phyloP scores from a whole-genome alignment of 306 rosid genomes.

The Pachyrhizus erosus region DNA sequence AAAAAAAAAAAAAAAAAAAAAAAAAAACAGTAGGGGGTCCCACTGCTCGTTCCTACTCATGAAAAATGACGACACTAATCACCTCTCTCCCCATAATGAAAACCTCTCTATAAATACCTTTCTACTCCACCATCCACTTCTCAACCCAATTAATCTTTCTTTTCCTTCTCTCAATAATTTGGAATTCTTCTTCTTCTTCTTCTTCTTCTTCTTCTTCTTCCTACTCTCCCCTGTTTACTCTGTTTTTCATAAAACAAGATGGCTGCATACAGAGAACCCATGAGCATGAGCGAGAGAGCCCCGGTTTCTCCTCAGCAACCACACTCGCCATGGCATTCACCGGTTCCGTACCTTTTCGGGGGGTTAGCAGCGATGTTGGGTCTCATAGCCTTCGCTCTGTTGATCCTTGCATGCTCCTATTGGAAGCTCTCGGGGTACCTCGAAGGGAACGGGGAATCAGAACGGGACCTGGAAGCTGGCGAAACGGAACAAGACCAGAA shows the following conservation, averaged over 20 bases:
- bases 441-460: constrained; percentile 49
- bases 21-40: not conserved
- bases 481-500: constrained; percentile 54
- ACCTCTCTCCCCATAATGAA: constrained; percentile 21
- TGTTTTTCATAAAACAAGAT: constrained; percentile 22
- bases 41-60: not conserved
- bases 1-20: not conserved
- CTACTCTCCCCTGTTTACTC: constrained; percentile 7
- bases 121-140: constrained; percentile 45
- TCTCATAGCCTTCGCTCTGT: constrained; percentile 94
- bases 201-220: no score
- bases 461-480: constrained; percentile 71
- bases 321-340: constrained; percentile 96
- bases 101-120: constrained; percentile 63
- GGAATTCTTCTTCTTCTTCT: no score
- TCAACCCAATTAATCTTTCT: constrained; percentile 43
- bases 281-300: constrained; percentile 48
- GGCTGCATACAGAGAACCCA: constrained; percentile 73
- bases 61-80: constrained; percentile 62
- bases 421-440: constrained; percentile 96
- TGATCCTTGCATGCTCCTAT: constrained; percentile 93
- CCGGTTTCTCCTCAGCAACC: constrained; percentile 39
- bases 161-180: not conserved
- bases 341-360: constrained; percentile 90
- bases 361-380: constrained; percentile 96